A percentile compares a stretch with the other conserved stretches of the same genome.
phyloP scores from a whole-genome alignment of 75 land plant genomes.

The Chamaecyparis obtusa region DNA sequence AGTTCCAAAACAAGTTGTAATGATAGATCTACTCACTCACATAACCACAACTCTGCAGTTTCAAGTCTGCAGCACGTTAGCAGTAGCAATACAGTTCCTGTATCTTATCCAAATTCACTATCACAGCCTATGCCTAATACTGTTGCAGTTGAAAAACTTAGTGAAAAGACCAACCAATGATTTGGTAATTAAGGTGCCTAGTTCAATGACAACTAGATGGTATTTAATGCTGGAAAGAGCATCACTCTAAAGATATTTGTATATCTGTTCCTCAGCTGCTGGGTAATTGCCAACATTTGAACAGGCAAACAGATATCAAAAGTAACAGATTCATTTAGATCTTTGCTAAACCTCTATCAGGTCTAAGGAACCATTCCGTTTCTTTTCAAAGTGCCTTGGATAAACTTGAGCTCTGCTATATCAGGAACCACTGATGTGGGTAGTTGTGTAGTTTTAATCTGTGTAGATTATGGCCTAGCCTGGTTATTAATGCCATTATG shows the following conservation, averaged over 20 bases:
- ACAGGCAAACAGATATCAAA: not conserved
- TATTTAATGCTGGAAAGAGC: not conserved
- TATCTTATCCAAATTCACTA: not conserved
- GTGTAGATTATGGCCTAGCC: not conserved
- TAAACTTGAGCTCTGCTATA: not conserved
- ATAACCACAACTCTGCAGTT: not conserved
- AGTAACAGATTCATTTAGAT: not conserved
- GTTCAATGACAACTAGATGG: not conserved
- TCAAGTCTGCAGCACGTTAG: slow-evolving; percentile 6
- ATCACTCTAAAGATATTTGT: not conserved
- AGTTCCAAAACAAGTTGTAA: not conserved
- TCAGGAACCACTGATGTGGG: not conserved
- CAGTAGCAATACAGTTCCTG: not conserved
- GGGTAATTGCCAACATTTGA: not conserved
- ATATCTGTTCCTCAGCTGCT: not conserved
- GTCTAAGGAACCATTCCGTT: not conserved
- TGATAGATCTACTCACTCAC: not conserved
- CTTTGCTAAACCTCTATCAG: not conserved
- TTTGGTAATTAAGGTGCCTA: not conserved
- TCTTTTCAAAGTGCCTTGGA: not conserved
- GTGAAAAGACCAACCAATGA: slow-evolving; percentile 1
- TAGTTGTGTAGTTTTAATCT: not conserved
- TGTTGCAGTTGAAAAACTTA: slow-evolving; percentile 4
- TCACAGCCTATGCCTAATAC: not conserved
- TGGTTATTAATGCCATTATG: not conserved